Conservation (phyloP, 257 asterid genomes). For the Anisodus acutangulus region DNA sequence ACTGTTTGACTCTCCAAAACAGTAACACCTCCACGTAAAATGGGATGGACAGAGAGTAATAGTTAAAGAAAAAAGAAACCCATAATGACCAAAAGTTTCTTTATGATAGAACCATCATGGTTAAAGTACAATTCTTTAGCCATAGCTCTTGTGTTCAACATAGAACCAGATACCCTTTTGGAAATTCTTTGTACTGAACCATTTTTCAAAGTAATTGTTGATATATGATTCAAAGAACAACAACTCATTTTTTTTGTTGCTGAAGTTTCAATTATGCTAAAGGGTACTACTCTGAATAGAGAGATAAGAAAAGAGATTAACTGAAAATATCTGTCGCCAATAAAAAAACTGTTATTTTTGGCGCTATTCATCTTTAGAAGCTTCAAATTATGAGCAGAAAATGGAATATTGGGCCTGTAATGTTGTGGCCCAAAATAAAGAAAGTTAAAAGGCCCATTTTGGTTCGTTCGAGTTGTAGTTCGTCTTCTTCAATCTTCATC, state of each 20-base stretch:
- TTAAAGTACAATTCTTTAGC: conserved; percentile 80
- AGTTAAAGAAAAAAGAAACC: background rate
- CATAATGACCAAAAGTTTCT: conserved; percentile 63
- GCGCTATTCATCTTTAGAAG: background rate
- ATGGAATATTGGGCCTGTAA: background rate
- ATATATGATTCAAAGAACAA: conserved; percentile 51
- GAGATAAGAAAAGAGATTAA: conserved; percentile 10
- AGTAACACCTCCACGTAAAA: too few species aligned
- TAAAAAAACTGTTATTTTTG: conserved; percentile 8
- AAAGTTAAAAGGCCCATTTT: background rate
- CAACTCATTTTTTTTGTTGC: conserved; percentile 48
- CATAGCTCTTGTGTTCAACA: conserved; percentile 59
- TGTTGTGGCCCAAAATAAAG: background rate
- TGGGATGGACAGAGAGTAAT: background rate
- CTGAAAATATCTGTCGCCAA: conserved; percentile 25
- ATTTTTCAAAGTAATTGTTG: conserved; percentile 51
- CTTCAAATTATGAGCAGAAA: background rate
- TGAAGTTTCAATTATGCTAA: background rate
- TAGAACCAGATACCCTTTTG: conserved; percentile 46
- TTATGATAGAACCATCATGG: conserved; percentile 78
- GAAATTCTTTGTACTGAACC: conserved; percentile 38
- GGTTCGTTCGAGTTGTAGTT: background rate
- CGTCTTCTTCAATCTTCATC: background rate
- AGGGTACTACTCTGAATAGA: background rate
- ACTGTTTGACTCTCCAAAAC: too few species aligned